Evolutionary conservation across 768 basidiomycete species (phyloP).

Genomic region (Tylopilus sp.): DNA sequence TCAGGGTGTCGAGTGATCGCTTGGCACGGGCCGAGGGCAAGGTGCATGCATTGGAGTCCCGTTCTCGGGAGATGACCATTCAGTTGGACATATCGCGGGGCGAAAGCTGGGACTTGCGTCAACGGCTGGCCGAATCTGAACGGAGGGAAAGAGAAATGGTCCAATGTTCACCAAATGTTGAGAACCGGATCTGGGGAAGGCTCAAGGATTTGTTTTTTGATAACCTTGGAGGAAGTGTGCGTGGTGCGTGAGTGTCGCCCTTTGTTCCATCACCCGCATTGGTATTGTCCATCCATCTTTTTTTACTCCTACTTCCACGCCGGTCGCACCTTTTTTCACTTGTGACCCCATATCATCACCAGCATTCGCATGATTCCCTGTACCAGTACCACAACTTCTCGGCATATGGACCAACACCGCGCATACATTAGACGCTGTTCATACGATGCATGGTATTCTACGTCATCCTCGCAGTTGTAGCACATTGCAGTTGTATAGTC

Average conservation of each 20-base stretch:
- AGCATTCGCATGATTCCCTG: conserved; percentile 25
- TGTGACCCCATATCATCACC: conserved; percentile 18
- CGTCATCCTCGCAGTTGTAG: conserved; percentile 21
- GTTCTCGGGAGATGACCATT: conserved; percentile 16
- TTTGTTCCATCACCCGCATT: conserved; percentile 5
- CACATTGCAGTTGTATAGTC: conserved; percentile 16
- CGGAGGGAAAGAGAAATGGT: conserved; percentile 15
- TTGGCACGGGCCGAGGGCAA: conserved; percentile 15
- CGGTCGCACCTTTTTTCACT: neutral
- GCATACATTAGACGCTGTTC: conserved; percentile 21
- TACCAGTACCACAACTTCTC: conserved; percentile 16
- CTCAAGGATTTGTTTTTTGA: conserved; percentile 31
- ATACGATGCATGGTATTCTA: conserved; percentile 17
- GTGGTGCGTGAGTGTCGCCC: conserved; percentile 17
- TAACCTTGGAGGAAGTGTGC: conserved; percentile 18
- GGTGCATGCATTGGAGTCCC: conserved; percentile 19
- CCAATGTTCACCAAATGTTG: conserved; percentile 13
- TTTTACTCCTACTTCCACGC: conserved; percentile 1
- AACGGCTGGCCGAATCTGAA: conserved; percentile 23
- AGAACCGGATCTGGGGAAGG: conserved; percentile 26
- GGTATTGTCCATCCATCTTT: neutral
- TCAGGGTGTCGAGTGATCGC: conserved; percentile 14
- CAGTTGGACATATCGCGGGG: conserved; percentile 18
- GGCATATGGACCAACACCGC: conserved; percentile 24
- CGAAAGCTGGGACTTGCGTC: conserved; percentile 24